Conservation (phyloP, 2,329 filamentous ascomycete species). For the Ophiocordyceps camponoti-saundersi region DNA sequence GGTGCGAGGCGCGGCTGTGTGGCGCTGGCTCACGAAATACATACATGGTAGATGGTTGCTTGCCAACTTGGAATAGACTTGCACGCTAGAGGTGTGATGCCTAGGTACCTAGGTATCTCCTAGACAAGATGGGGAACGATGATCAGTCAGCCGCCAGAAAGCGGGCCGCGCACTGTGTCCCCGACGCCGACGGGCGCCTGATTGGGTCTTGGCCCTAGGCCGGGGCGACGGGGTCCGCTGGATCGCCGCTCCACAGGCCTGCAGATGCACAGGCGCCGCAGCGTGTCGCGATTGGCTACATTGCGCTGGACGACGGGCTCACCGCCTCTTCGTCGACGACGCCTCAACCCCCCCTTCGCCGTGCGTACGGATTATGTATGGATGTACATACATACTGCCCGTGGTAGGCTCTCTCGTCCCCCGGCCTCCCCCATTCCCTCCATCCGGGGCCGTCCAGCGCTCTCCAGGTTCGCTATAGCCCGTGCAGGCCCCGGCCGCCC, state of each 20-base stretch:
- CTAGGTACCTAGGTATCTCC: not conserved
- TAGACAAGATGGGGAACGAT: not conserved
- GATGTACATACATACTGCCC: no score
- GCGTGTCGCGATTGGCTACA: slow-evolving; percentile 17
- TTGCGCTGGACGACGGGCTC: slow-evolving; percentile 14
- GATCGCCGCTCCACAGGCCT: slow-evolving; percentile 11
- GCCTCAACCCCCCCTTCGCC: not conserved
- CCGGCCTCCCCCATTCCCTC: not conserved
- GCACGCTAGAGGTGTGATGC: no score
- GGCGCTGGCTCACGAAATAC: no score
- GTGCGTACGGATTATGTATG: not conserved
- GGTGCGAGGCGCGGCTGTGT: no score
- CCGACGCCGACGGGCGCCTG: not conserved
- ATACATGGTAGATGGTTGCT: no score
- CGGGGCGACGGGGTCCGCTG: slow-evolving; percentile 6
- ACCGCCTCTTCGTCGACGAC: slow-evolving; percentile 17
- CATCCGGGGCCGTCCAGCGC: not conserved
- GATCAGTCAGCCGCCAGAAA: not conserved
- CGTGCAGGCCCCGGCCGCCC: not conserved
- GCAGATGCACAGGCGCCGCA: slow-evolving; percentile 14
- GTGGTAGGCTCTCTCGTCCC: no score
- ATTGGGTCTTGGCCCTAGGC: slow-evolving; percentile 2
- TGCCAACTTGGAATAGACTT: no score
- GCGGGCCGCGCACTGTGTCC: slow-evolving; percentile 1
- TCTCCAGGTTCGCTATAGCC: not conserved